Evolutionary conservation across 2,329 filamentous ascomycete genomes (phyloP).

Genomic region (Rasamsonia emersonii): DNA sequence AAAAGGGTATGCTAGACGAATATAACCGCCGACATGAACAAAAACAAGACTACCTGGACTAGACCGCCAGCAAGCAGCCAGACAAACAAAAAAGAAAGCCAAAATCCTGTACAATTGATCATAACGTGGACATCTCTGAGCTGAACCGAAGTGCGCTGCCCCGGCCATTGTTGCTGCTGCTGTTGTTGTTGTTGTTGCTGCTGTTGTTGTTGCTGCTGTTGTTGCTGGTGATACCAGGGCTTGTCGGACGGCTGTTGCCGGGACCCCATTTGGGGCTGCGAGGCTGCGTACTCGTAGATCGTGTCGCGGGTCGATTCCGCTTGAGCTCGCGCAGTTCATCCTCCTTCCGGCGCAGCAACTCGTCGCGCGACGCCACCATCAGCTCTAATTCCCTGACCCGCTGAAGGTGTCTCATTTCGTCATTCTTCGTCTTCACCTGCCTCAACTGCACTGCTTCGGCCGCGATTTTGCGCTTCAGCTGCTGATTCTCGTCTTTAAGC

Average conservation of each 20-base stretch:
- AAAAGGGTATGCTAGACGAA: too few relatives aligned
- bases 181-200: conserved; percentile 17
- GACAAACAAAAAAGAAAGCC: too few relatives aligned
- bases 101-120: too few relatives aligned
- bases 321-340: conserved; percentile 37
- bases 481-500: conserved; percentile 29
- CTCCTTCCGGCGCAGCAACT: conserved; percentile 33
- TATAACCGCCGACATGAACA: too few relatives aligned
- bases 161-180: conserved; percentile 19
- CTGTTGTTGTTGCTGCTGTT: conserved; percentile 15
- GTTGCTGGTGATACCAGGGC: conserved; percentile 26
- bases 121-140: conserved; percentile 29
- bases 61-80: too few relatives aligned
- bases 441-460: conserved; percentile 29
- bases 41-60: too few relatives aligned
- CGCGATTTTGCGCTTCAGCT: conserved; percentile 27
- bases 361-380: conserved; percentile 27
- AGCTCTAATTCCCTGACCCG: conserved; percentile 32
- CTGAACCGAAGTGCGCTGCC: conserved; percentile 32
- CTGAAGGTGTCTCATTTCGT: conserved; percentile 25
- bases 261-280: conserved; percentile 32
- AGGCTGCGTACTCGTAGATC: conserved; percentile 35
- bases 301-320: conserved; percentile 35
- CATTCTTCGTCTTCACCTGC: conserved; percentile 28
- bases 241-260: conserved; percentile 29